These are phyloP conservation scores for Phytophthora sojae DNA, from an alignment of 352 stramenopile species.

Conservation along the genomic window DNA sequence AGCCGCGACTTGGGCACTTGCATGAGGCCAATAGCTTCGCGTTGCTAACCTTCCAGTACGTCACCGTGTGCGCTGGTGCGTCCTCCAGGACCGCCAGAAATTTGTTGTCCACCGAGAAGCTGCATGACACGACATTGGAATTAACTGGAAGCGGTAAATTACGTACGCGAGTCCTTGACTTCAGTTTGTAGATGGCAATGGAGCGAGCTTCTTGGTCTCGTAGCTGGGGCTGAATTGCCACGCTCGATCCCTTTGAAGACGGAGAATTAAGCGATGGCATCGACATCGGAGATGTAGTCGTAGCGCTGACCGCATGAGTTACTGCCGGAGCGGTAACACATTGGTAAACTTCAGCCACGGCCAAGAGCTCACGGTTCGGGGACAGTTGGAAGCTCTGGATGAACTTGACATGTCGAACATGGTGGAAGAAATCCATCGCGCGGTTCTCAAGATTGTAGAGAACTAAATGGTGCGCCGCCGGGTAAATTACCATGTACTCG, in stretches of 20 bases:
- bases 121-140: conserved; percentile 68
- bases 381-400: conserved; percentile 78
- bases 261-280: conserved; percentile 1
- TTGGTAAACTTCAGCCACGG: conserved; percentile 67
- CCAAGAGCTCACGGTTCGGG: conserved; percentile 72
- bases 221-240: conserved; percentile 17
- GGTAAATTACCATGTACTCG: conserved; percentile 70
- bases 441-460: conserved; percentile 69
- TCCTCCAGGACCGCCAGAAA: conserved; percentile 79
- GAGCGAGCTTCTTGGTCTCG: conserved; percentile 55
- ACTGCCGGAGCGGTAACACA: neutral
- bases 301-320: neutral
- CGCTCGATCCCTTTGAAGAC: conserved; percentile 11
- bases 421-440: conserved; percentile 80
- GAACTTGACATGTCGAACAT: conserved; percentile 53
- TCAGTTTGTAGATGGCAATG: conserved; percentile 72
- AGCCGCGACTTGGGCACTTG: conserved; percentile 73
- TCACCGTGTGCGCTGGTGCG: conserved; percentile 71
- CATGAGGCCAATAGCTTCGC: conserved; percentile 75
- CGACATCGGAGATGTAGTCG: conserved; percentile 7
- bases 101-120: conserved; percentile 81
- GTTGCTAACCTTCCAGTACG: conserved; percentile 85
- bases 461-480: conserved; percentile 67
- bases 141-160: conserved; percentile 59
- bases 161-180: conserved; percentile 50